Conservation (phyloP, 1,284 basidiomycete genomes). For the Papiliotrema flavescens region DNA sequence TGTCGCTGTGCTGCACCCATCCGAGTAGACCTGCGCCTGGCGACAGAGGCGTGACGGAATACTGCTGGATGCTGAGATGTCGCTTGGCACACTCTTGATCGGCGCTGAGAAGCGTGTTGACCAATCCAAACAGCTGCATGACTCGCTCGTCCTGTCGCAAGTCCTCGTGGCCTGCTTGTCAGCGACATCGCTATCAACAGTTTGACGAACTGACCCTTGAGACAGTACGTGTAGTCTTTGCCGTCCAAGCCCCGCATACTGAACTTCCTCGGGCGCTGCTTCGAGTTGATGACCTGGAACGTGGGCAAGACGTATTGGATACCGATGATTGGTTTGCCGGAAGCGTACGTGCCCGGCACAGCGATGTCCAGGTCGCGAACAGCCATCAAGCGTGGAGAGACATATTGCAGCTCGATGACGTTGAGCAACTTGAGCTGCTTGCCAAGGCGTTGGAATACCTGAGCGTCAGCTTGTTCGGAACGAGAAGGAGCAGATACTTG, state of each 20-base stretch:
- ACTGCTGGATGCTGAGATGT: slow-evolving; percentile 89
- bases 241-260: slow-evolving; percentile 89
- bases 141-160: slow-evolving; percentile 98
- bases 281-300: slow-evolving; percentile 91
- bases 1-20: slow-evolving; percentile 96
- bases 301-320: slow-evolving; percentile 84
- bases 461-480: slow-evolving; percentile 2
- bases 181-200: not conserved
- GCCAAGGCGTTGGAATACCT: slow-evolving; percentile 96
- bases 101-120: slow-evolving; percentile 89
- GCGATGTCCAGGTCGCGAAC: slow-evolving; percentile 88
- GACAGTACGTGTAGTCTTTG: slow-evolving; percentile 83
- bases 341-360: slow-evolving; percentile 94
- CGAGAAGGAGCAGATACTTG: slow-evolving; percentile 14
- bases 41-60: slow-evolving; percentile 89
- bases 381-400: slow-evolving; percentile 87
- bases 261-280: slow-evolving; percentile 90
- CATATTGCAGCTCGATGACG: slow-evolving; percentile 93
- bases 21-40: slow-evolving; percentile 94
- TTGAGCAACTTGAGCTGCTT: slow-evolving; percentile 89
- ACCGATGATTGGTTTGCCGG: slow-evolving; percentile 77
- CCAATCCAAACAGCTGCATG: slow-evolving; percentile 97
- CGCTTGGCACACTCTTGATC: slow-evolving; percentile 96
- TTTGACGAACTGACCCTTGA: slow-evolving; percentile 68
- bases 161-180: slow-evolving; percentile 82